Evolutionary conservation across 768 basidiomycete species (phyloP).

Genomic region (Cystofilobasidium ferigula): DNA sequence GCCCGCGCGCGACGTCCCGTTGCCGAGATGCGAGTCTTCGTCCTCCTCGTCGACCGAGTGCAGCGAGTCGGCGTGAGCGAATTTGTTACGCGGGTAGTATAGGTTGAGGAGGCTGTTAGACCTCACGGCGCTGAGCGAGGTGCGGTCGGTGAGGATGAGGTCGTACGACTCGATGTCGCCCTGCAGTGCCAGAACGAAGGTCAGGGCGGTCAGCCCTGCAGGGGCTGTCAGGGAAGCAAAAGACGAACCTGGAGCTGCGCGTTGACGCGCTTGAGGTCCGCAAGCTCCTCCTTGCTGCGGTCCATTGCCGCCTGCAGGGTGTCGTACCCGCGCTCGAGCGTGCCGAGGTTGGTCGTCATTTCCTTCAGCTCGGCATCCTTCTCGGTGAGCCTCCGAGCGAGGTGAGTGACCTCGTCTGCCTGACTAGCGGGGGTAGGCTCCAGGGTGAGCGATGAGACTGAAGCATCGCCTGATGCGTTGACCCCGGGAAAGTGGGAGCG

Average conservation of each 20-base stretch:
- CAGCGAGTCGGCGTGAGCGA: background rate
- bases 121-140: conserved; percentile 55
- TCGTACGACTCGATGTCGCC: conserved; percentile 98
- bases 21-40: background rate
- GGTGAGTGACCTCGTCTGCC: conserved; percentile 44
- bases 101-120: conserved; percentile 13
- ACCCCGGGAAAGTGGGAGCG: background rate
- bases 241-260: conserved; percentile 52
- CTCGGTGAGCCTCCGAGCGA: conserved; percentile 45
- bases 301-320: conserved; percentile 73
- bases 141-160: conserved; percentile 81
- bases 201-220: background rate
- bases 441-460: conserved; percentile 29
- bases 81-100: background rate
- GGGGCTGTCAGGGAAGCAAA: background rate
- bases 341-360: conserved; percentile 69
- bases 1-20: background rate
- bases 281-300: conserved; percentile 71
- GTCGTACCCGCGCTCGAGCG: conserved; percentile 70
- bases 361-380: conserved; percentile 68
- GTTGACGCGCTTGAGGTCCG: conserved; percentile 80
- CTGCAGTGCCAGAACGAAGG: conserved; percentile 27
- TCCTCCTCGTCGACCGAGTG: conserved; percentile 8
- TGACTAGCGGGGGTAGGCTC: no score
- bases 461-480: no score